phyloP scores from a whole-genome alignment of 768 basidiomycete genomes.

The Mycena floridula region DNA sequence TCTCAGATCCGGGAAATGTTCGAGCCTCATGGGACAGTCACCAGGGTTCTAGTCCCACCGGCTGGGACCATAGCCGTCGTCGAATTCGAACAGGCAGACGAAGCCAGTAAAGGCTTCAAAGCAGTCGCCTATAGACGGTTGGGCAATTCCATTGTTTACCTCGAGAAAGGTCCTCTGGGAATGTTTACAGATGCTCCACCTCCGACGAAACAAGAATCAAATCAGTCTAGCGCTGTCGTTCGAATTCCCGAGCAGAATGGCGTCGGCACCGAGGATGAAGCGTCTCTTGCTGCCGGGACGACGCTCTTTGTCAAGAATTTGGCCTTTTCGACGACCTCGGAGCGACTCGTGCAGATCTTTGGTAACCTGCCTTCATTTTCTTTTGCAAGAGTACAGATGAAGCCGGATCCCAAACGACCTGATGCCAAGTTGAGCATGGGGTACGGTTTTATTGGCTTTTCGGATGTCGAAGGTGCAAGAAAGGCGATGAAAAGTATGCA shows the following conservation, averaged over 20 bases:
- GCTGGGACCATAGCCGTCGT: slow-evolving; percentile 92
- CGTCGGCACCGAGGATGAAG: slow-evolving; percentile 19
- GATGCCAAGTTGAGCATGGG: slow-evolving; percentile 81
- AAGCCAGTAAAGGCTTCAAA: slow-evolving; percentile 71
- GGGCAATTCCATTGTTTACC: slow-evolving; percentile 85
- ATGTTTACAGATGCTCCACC: slow-evolving; percentile 58
- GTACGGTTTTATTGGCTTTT: slow-evolving; percentile 94
- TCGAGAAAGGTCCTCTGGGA: slow-evolving; percentile 86
- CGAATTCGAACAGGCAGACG: slow-evolving; percentile 68
- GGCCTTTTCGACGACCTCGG: slow-evolving; percentile 83
- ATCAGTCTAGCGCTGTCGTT: slow-evolving; percentile 22
- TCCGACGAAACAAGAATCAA: slow-evolving; percentile 5
- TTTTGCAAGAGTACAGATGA: slow-evolving; percentile 88
- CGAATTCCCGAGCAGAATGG: slow-evolving; percentile 39
- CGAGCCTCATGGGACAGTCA: slow-evolving; percentile 63
- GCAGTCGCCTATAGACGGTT: slow-evolving; percentile 83
- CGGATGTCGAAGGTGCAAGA: slow-evolving; percentile 63
- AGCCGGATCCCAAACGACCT: slow-evolving; percentile 76
- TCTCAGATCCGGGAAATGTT: slow-evolving; percentile 79
- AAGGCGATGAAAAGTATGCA: slow-evolving; percentile 73
- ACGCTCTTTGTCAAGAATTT: slow-evolving; percentile 96
- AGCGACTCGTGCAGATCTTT: slow-evolving; percentile 64
- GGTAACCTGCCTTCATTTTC: slow-evolving; percentile 70
- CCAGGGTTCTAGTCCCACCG: slow-evolving; percentile 77
- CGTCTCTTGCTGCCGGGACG: slow-evolving; percentile 51